Percentiles rank a stretch among this genome's conserved stretches.
phyloP scores from a whole-genome alignment of 2,329 filamentous ascomycete species.

The Canariomyces notabilis region DNA sequence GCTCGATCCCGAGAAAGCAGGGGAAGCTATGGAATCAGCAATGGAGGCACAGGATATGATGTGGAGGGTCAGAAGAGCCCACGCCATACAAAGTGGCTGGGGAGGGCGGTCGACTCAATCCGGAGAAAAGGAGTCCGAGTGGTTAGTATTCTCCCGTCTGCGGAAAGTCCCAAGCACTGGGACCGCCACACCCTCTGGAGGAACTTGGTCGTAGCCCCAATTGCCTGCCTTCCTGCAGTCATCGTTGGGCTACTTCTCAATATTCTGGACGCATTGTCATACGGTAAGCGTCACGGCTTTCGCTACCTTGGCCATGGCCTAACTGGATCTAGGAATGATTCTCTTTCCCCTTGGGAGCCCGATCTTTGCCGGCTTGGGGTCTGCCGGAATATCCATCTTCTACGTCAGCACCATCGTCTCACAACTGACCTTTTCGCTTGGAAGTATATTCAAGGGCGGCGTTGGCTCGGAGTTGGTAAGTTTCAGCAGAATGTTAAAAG shows the following conservation, averaged over 20 bases:
- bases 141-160: constrained; percentile 22
- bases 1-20: constrained; percentile 28
- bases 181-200: constrained; percentile 60
- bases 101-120: constrained; percentile 28
- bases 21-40: constrained; percentile 20
- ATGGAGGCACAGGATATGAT: constrained; percentile 31
- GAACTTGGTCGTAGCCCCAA: constrained; percentile 59
- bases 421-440: constrained; percentile 81
- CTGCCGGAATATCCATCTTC: constrained; percentile 96
- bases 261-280: constrained; percentile 89
- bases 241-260: constrained; percentile 86
- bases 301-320: background rate
- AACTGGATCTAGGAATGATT: constrained; percentile 64
- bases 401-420: constrained; percentile 96
- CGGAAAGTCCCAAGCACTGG: constrained; percentile 66
- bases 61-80: constrained; percentile 47
- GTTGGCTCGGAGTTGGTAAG: constrained; percentile 87
- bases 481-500: constrained; percentile 10
- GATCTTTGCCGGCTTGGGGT: constrained; percentile 78
- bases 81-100: constrained; percentile 32
- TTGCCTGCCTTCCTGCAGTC: constrained; percentile 74
- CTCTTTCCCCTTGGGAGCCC: constrained; percentile 86
- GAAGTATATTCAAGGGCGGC: constrained; percentile 84
- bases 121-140: constrained; percentile 21
- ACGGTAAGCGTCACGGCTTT: constrained; percentile 51